These are phyloP conservation scores for Carex parvula DNA, from an alignment of 176 grass and related monocot genomes.

Conservation along the genomic window DNA sequence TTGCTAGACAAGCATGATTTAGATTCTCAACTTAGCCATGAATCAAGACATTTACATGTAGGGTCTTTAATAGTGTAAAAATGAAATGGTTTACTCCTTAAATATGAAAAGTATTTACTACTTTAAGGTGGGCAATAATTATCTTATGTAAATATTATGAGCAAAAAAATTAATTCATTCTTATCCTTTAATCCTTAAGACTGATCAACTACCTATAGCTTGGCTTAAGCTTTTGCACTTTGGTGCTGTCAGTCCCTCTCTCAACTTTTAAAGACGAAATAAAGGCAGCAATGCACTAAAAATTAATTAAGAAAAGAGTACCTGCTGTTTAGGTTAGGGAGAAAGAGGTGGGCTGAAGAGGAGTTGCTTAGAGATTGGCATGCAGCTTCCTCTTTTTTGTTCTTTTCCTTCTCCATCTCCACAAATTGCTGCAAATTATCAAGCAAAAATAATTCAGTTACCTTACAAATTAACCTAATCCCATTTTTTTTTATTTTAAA, in stretches of 20 bases:
- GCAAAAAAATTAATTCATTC: background rate
- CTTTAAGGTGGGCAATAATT: background rate
- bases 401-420: conserved; percentile 15
- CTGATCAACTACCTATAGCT: background rate
- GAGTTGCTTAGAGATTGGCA: conserved; percentile 11
- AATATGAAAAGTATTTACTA: background rate
- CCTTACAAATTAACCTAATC: background rate
- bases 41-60: too few species aligned
- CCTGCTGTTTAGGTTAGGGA: conserved; percentile 15
- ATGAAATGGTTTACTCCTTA: background rate
- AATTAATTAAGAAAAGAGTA: background rate
- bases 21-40: background rate
- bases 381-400: background rate
- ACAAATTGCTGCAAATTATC: conserved; percentile 11
- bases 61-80: background rate
- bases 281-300: background rate
- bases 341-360: background rate
- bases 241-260: background rate
- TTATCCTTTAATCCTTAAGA: background rate
- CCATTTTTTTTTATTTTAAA: background rate
- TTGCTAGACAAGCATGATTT: background rate
- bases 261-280: background rate
- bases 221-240: background rate
- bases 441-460: background rate
- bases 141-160: background rate